A percentile compares a stretch with the other conserved stretches of the same genome.
Conservation (phyloP, 768 basidiomycete species). For the Albatrellus ellisii region DNA sequence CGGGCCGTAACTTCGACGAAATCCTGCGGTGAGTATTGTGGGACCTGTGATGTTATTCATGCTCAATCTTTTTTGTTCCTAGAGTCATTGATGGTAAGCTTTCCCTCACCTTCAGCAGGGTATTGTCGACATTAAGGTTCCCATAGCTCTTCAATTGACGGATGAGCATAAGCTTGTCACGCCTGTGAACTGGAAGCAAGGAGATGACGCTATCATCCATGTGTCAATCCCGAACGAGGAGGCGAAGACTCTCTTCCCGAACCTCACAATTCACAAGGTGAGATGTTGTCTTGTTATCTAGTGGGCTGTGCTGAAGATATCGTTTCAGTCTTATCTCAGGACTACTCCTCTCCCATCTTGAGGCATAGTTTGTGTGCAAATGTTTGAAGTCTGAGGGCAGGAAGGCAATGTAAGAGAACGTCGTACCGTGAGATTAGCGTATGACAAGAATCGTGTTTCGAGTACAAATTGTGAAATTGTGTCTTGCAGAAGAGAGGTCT, state of each 20-base stretch:
- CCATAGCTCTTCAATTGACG: conserved; percentile 71
- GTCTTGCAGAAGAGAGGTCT: too few species aligned
- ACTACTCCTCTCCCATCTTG: conserved; percentile 43
- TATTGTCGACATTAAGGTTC: conserved; percentile 17
- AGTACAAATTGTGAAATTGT: too few species aligned
- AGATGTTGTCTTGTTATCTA: conserved; percentile 12
- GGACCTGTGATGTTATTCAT: not conserved
- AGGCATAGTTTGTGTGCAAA: conserved; percentile 13
- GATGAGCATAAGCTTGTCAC: conserved; percentile 79
- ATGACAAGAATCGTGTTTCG: too few species aligned
- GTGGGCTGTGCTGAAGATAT: not conserved
- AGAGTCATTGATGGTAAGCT: conserved; percentile 64
- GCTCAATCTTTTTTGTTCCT: not conserved
- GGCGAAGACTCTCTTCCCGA: conserved; percentile 84
- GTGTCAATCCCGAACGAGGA: conserved; percentile 74
- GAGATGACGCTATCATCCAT: conserved; percentile 90
- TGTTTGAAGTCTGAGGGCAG: too few species aligned
- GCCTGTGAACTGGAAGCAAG: conserved; percentile 91
- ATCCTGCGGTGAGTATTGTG: conserved; percentile 32
- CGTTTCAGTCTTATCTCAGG: conserved; percentile 69
- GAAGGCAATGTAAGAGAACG: not conserved
- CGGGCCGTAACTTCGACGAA: conserved; percentile 86
- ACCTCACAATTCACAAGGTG: conserved; percentile 70
- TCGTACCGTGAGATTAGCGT: too few species aligned
- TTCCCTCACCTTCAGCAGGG: not conserved